These are phyloP conservation scores for Ilyonectria sp. DNA, from an alignment of 2,329 filamentous ascomycete species.

Conservation along the genomic window DNA sequence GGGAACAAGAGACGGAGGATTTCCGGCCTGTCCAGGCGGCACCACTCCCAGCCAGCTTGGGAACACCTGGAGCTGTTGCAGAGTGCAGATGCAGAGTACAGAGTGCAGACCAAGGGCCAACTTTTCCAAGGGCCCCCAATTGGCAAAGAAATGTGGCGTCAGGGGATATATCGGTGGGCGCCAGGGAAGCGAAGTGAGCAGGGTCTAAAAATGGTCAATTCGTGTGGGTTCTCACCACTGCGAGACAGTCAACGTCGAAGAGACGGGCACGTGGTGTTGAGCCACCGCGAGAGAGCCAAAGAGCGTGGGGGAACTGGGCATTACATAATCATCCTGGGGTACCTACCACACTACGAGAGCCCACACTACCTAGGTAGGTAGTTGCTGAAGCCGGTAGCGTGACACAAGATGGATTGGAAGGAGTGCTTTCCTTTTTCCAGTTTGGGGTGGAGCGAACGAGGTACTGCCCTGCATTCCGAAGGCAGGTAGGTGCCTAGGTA, in stretches of 20 bases:
- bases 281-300: slow-evolving; percentile 26
- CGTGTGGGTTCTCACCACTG: slow-evolving; percentile 18
- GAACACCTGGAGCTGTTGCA: neutral
- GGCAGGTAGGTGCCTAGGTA: too few relatives aligned
- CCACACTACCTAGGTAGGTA: neutral
- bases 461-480: too few relatives aligned
- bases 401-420: neutral
- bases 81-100: neutral
- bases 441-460: neutral
- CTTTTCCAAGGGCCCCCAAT: neutral
- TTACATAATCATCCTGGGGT: slow-evolving; percentile 8
- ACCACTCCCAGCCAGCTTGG: neutral
- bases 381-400: neutral
- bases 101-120: neutral
- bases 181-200: slow-evolving; percentile 1
- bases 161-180: neutral
- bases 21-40: neutral
- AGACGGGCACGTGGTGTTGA: slow-evolving; percentile 46
- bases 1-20: neutral
- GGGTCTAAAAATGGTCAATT: slow-evolving; percentile 18
- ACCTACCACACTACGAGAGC: neutral
- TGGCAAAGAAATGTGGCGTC: slow-evolving; percentile 7
- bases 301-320: slow-evolving; percentile 32
- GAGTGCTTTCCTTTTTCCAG: neutral
- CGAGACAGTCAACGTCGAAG: slow-evolving; percentile 31